These are phyloP conservation scores for Jatropha curcas DNA, from an alignment of 345 rosid species.

Conservation along the genomic window DNA sequence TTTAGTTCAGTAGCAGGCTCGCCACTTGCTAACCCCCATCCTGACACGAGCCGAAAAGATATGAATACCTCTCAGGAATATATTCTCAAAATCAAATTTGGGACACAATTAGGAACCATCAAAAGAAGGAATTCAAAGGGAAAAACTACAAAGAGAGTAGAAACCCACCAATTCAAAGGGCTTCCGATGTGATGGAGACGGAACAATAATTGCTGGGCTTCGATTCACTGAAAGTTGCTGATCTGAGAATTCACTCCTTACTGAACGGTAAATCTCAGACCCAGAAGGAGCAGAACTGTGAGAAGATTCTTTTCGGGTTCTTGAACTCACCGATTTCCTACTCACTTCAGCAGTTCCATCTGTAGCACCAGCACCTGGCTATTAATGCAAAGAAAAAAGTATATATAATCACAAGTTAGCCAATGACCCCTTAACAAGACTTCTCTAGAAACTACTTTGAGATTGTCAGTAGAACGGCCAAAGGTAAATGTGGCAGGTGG, in stretches of 20 bases:
- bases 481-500: not conserved
- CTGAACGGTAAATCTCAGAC: constrained; percentile 39
- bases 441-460: not conserved
- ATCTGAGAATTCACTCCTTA: constrained; percentile 42
- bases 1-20: not conserved
- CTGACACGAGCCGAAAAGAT: constrained; percentile 25
- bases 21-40: constrained; percentile 32
- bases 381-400: constrained; percentile 17
- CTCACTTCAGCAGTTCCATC: constrained; percentile 21
- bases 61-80: not conserved
- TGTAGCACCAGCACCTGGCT: constrained; percentile 37
- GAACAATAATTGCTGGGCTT: constrained; percentile 45
- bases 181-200: constrained; percentile 36
- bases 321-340: constrained; percentile 27
- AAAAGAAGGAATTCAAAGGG: not conserved
- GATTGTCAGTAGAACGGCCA: not conserved
- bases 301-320: constrained; percentile 31
- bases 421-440: not conserved
- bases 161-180: constrained; percentile 39
- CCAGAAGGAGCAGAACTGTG: constrained; percentile 29
- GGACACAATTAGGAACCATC: not conserved
- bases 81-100: not conserved
- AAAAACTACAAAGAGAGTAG: constrained; percentile 6
- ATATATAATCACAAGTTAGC: constrained; percentile 3
- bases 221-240: constrained; percentile 31